Evolutionary conservation across 768 basidiomycete genomes (phyloP), one percentile per base, ranked within the genome.

Genomic region (Lactifluus subvellereus): DNA sequence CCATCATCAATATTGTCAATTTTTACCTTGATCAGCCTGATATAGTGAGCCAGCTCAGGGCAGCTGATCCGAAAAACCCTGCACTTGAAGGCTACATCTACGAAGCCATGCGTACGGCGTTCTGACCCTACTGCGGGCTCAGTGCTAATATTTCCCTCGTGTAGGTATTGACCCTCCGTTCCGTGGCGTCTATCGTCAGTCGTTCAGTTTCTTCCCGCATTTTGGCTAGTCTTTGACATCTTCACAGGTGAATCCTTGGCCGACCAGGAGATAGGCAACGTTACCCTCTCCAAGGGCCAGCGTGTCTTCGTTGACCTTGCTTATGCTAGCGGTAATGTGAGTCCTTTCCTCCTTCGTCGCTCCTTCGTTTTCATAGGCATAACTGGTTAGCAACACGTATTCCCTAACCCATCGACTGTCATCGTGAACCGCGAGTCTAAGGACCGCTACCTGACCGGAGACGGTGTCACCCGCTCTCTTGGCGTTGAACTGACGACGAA

Each of bases 121-220:
- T n/a, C 5, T 40, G 14, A 51, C 38, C n/a, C 10, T 38, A 5
- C 18, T 11, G 32, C 43, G 4, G 54, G 47, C 9, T 52, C 32
- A 13, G 2, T 58, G 51, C 59, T 70, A 20, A 68, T 30, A 11
- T 35, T 33, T 35, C 55, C 20, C 13, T 20, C 16, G 2, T 57
- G 9, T 57, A 91, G 88, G 90, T 57, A 76, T 89, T 54, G 85
- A 87, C 49, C 88, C 90, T 10, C 80, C 85, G 3, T 85, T 91
- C 77, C 80, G 79, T 58, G 89, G 90, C 59, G 81, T 82, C 37
- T 85, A 81, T 69, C 87, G 87, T 84, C 69, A 66, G 82, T 74
- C 32, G 20, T 64, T 37, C 59, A 47, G 47, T 59, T 35, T 59
- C 37, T 33, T 37, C 7, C 8, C 7, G 4, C 13, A 9, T 11